Evolutionary conservation across 495 filamentous ascomycete species (phyloP).

Genomic region (Penicillium diatomitis): DNA sequence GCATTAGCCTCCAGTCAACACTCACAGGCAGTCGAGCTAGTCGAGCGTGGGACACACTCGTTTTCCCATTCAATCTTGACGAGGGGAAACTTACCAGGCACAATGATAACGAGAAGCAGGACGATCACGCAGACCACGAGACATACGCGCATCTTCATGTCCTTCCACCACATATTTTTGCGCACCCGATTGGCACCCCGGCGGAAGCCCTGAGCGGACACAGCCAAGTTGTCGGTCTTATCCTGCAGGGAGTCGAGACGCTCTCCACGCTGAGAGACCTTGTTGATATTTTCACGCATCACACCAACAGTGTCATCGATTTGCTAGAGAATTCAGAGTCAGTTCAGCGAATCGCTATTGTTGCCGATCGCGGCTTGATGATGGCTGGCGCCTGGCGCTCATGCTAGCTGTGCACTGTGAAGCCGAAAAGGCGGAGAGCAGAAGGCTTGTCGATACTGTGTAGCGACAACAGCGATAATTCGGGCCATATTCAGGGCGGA

Average conservation of each 20-base stretch:
- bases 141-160: slow-evolving; percentile 99
- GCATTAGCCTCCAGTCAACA: slow-evolving; percentile 8
- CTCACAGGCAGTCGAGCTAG: neutral
- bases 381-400: neutral
- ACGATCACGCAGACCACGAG: slow-evolving; percentile 81
- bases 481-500: neutral
- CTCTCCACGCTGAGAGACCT: slow-evolving; percentile 84
- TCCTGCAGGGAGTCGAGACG: slow-evolving; percentile 83
- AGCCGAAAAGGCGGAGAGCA: too few species aligned
- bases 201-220: slow-evolving; percentile 87
- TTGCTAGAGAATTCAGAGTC: slow-evolving; percentile 53
- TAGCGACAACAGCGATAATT: too few species aligned
- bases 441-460: too few species aligned
- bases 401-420: too few species aligned
- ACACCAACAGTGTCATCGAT: slow-evolving; percentile 88
- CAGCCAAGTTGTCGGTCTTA: slow-evolving; percentile 89
- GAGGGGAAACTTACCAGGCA: slow-evolving; percentile 58
- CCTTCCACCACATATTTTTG: slow-evolving; percentile 94
- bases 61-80: too few species aligned
- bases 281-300: slow-evolving; percentile 93
- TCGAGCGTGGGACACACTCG: too few species aligned
- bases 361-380: neutral
- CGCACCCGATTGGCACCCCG: slow-evolving; percentile 89
- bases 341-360: slow-evolving; percentile 4
- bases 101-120: slow-evolving; percentile 83